phyloP scores from a whole-genome alignment of 2,329 filamentous ascomycete species.

The Didymella pomorum region DNA sequence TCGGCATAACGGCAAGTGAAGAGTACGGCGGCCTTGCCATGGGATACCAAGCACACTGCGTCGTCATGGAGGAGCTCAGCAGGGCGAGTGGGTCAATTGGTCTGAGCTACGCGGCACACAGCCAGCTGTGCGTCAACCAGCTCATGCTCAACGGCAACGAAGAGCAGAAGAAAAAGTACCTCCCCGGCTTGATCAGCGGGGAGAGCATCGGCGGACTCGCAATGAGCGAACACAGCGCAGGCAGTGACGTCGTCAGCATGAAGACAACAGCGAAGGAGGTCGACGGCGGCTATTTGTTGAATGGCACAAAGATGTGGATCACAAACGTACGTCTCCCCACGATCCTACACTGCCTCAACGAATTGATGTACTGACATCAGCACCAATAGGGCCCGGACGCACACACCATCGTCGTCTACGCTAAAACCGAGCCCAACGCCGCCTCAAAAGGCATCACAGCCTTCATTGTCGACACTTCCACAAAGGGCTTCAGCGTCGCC shows the following conservation, averaged over 20 bases:
- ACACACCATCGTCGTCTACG: slow-evolving; percentile 93
- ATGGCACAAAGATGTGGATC: slow-evolving; percentile 99
- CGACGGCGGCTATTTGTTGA: slow-evolving; percentile 84
- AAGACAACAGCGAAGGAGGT: slow-evolving; percentile 81
- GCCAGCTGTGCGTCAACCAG: slow-evolving; percentile 96
- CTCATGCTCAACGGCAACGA: slow-evolving; percentile 84
- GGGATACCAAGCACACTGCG: slow-evolving; percentile 96
- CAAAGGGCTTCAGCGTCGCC: slow-evolving; percentile 81
- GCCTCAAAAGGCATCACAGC: slow-evolving; percentile 93
- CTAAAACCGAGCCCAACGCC: slow-evolving; percentile 84
- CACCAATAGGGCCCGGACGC: slow-evolving; percentile 81
- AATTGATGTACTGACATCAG: neutral
- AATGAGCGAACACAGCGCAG: slow-evolving; percentile 92
- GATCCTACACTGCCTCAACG: no score
- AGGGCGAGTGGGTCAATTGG: slow-evolving; percentile 84
- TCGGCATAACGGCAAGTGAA: slow-evolving; percentile 93
- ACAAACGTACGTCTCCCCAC: slow-evolving; percentile 74
- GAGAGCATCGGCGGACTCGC: slow-evolving; percentile 85
- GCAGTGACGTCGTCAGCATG: slow-evolving; percentile 96
- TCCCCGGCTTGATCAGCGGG: slow-evolving; percentile 83
- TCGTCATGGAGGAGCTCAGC: slow-evolving; percentile 94
- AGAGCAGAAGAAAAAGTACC: slow-evolving; percentile 80
- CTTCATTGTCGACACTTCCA: slow-evolving; percentile 80
- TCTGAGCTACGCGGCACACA: slow-evolving; percentile 94
- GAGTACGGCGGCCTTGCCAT: slow-evolving; percentile 87